Evolutionary conservation across 371 early-diverging fungal genomes (phyloP), one percentile per base, ranked within the genome.

Genomic region (Encephalitozoon romaleae): DNA sequence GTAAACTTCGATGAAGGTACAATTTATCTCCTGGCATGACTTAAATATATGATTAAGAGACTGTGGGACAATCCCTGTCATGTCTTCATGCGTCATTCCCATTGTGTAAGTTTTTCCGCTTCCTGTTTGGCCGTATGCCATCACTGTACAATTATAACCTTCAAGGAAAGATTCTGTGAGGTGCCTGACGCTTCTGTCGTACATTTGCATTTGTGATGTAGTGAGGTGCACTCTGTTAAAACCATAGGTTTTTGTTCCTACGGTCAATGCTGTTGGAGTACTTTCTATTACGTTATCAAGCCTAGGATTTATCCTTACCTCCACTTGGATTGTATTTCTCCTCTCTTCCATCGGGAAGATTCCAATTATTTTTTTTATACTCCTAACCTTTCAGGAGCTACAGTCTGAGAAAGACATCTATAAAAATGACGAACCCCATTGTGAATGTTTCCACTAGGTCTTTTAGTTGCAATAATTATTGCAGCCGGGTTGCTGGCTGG

Each of bases 91-190:
- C 76, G 87, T 89, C 42, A 92, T 92, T 64, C 93, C 93, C 95
- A 99, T 96, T 6, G 97, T 98, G 80, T 92, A 93, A 4, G 98
- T 97, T 86, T 99, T 99, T 65, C 96, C 96, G 9, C 91, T 91
- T 6, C 93, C 92, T 12, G 97, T 96, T 83, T 94, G 94, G 26
- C 85, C 85, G 75, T 83, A 81, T 30, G 79, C 82, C 38, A 85
- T 65, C 1, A 85, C 55, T 49, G 82, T 78, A 26, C 69, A 70
- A 59, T 71, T 74, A 23, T 78, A 63, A 15, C 81, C 81, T 21
- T 72, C 42, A 41, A 79, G 32, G 63, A 73, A 77, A 25, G 39
- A 51, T 1, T 66, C 64, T 30, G 83, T 28, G 12, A 77, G 41
- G 23, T 32, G 66, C 55, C 38, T 23, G 30, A 55, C 38, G 63